Conservation (phyloP, 2,329 filamentous ascomycete genomes). For the Aspergillus phoenicis region DNA sequence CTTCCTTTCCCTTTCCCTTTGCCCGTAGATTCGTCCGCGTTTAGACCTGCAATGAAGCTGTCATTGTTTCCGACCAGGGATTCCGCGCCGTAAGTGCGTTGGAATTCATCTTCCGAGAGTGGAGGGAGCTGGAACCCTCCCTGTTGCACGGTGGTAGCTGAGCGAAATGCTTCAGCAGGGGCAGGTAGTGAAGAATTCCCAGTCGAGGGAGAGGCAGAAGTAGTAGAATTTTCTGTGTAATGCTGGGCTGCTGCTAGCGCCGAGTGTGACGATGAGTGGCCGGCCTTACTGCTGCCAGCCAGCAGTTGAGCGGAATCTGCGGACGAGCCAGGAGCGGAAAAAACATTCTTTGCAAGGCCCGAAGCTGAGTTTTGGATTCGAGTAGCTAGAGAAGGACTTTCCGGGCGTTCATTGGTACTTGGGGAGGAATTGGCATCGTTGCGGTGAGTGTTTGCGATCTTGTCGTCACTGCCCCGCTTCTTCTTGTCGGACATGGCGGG, state of each 20-base stretch:
- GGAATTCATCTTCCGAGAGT: conserved; percentile 29
- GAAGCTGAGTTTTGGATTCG: conserved; percentile 40
- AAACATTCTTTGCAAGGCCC: conserved; percentile 36
- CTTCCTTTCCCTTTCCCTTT: conserved; percentile 24
- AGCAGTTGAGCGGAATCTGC: conserved; percentile 27
- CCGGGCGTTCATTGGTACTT: conserved; percentile 16
- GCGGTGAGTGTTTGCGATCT: conserved; percentile 12
- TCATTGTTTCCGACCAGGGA: not conserved
- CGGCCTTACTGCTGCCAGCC: conserved; percentile 27
- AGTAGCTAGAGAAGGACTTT: conserved; percentile 27
- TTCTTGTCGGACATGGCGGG: conserved; percentile 22
- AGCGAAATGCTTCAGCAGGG: conserved; percentile 28
- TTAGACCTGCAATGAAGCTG: not conserved
- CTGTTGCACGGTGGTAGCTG: conserved; percentile 13
- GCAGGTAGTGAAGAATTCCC: not conserved
- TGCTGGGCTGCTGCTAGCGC: conserved; percentile 24
- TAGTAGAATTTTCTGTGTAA: conserved; percentile 15
- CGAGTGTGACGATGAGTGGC: conserved; percentile 20
- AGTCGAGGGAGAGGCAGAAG: conserved; percentile 15
- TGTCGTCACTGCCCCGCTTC: conserved; percentile 27
- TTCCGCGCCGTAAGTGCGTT: conserved; percentile 18
- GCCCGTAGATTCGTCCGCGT: not conserved
- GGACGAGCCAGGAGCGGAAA: conserved; percentile 26
- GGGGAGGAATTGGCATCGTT: conserved; percentile 9
- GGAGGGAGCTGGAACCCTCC: conserved; percentile 23